Evolutionary conservation across 129 eudicot genomes (phyloP), one percentile per base, ranked within the genome.

Genomic region (Solidago caesia): DNA sequence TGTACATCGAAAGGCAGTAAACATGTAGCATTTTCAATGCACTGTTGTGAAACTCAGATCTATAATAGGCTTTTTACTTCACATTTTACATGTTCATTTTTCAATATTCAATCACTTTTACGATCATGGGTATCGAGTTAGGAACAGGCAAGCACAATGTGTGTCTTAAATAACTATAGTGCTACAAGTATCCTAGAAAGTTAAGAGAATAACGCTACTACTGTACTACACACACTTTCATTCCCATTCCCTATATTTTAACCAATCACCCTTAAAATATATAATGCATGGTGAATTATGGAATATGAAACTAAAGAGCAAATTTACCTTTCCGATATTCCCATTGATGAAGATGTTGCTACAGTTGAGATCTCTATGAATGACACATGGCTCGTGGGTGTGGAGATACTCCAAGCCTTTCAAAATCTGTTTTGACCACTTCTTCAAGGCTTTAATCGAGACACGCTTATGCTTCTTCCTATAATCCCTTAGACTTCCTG

Each of bases 281-380:
- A 14, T 13, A 63, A 63, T 5, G 26, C 47, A 58, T 16, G 13
- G 2, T 58, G n/a, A 27, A 65, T 8, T 59, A 45, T 39, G 21
- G 14, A 45, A 73, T 44, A 7, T 59, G 57, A 53, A 65, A 16
- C 1, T 48, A 64, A 66, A 64, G 49, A 41, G 13, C 25, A 49
- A 44, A 26, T 15, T 48, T 73, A 87, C 92, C 92, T 89, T 84
- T 61, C 96, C 96, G 11, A 80, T 74, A 27, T 89, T 89, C 21
- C 96, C 92, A 73, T 89, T 89, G 77, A 89, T 83, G 76, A 89
- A 89, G 64, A 89, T 87, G 78, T 89, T 89, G 78, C 89, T 87
- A 82, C 96, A 89, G 9, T 87, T 89, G 55, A 89, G 84, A 51
- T 89, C 96, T 64, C 96, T 78, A 16, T 89, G 96, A 71, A 89